A percentile compares a stretch with the other conserved stretches of the same genome.
Conservation (phyloP, 2,329 filamentous ascomycete genomes). For the Claviceps cyperi region DNA sequence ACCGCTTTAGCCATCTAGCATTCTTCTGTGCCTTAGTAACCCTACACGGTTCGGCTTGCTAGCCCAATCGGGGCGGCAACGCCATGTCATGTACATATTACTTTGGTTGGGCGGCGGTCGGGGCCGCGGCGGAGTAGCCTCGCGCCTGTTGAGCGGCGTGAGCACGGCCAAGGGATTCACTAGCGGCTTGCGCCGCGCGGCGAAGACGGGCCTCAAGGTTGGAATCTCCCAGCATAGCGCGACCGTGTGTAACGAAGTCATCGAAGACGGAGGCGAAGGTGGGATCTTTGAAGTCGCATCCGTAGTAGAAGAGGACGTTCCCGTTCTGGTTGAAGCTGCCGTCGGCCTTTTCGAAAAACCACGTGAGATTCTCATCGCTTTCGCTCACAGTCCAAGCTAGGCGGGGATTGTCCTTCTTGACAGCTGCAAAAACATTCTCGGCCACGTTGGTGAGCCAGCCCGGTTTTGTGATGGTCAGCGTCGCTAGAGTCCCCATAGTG, state of each 20-base stretch:
- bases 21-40: no score
- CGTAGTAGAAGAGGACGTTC: conserved; percentile 94
- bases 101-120: background rate
- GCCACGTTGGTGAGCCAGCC: conserved; percentile 91
- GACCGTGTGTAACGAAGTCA: conserved; percentile 70
- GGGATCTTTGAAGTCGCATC: conserved; percentile 67
- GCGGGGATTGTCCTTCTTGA: conserved; percentile 86
- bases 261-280: conserved; percentile 63
- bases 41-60: no score
- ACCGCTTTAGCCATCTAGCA: no score
- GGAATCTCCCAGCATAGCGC: conserved; percentile 76
- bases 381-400: conserved; percentile 94
- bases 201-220: conserved; percentile 80
- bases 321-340: conserved; percentile 76
- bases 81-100: background rate
- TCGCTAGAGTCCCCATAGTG: conserved; percentile 68
- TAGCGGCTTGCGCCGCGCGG: conserved; percentile 57
- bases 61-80: no score
- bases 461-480: conserved; percentile 83
- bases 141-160: conserved; percentile 13
- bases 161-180: conserved; percentile 26
- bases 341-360: conserved; percentile 96
- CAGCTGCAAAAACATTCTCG: conserved; percentile 84
- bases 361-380: conserved; percentile 90
- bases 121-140: conserved; percentile 7